Evolutionary conservation across 305 asterid genomes (phyloP).

Genomic region (Fraxinus greggii): DNA sequence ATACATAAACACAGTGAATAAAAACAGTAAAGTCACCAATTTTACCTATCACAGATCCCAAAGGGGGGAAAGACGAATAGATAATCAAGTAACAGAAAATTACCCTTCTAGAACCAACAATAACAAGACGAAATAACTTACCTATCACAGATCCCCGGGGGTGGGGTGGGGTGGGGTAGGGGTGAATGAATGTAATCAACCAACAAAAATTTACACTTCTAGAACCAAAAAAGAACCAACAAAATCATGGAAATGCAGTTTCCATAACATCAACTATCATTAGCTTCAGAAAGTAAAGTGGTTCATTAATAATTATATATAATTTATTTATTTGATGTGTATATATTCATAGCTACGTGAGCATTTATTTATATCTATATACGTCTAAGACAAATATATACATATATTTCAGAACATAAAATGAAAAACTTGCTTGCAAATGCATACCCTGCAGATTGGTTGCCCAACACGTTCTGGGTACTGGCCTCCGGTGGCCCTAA

Average conservation of each 20-base stretch:
- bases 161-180: no score
- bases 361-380: not conserved
- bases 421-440: conserved; percentile 1
- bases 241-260: conserved; percentile 12
- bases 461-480: conserved; percentile 83
- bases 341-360: not conserved
- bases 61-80: not conserved
- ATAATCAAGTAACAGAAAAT: not conserved
- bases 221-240: conserved; percentile 17
- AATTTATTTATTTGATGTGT: not conserved
- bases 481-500: conserved; percentile 59
- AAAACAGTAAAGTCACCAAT: conserved; percentile 10
- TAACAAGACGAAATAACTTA: conserved; percentile 1
- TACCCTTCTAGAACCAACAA: conserved; percentile 22
- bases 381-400: not conserved
- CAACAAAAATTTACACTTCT: conserved; percentile 15
- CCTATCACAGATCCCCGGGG: not conserved
- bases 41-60: not conserved
- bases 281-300: not conserved
- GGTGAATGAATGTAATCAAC: not conserved
- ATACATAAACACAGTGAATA: not conserved
- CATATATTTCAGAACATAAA: not conserved
- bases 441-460: conserved; percentile 78
- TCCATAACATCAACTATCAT: conserved; percentile 16
- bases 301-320: not conserved